phyloP scores from a whole-genome alignment of 306 rosid species.

The Carpinus viminea region DNA sequence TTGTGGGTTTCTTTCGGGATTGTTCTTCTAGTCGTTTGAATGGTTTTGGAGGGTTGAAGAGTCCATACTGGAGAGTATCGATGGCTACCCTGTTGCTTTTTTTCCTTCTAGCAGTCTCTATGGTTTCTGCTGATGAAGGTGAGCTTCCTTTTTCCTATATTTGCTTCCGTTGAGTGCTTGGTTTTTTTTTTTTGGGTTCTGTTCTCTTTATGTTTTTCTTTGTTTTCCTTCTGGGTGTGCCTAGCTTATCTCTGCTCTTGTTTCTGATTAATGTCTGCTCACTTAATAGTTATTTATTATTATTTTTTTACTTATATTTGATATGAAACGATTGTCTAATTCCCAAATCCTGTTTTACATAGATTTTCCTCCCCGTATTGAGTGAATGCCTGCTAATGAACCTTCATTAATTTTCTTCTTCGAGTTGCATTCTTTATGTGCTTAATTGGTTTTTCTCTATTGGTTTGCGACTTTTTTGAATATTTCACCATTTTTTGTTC shows the following conservation, averaged over 20 bases:
- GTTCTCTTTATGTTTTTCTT: neutral
- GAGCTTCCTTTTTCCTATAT: constrained; percentile 20
- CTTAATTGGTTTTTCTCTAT: constrained; percentile 2
- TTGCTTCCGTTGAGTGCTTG: neutral
- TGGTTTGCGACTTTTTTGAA: neutral
- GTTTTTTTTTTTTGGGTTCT: neutral
- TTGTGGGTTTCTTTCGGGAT: constrained; percentile 35
- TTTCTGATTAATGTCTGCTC: neutral
- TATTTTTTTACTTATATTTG: neutral
- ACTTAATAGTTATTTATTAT: neutral
- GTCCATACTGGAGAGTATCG: constrained; percentile 10
- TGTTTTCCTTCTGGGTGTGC: constrained; percentile 14
- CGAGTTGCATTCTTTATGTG: constrained; percentile 17
- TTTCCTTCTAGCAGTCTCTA: constrained; percentile 44
- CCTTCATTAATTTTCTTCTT: neutral
- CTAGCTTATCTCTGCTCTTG: neutral
- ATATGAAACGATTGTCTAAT: neutral
- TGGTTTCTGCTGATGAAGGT: constrained; percentile 60
- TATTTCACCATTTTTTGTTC: neutral
- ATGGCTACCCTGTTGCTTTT: constrained; percentile 55
- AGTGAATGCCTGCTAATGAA: neutral
- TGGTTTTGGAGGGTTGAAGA: constrained; percentile 21
- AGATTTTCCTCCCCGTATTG: neutral
- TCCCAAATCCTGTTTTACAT: neutral
- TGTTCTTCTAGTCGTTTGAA: constrained; percentile 19